These are phyloP conservation scores for Aphanomyces cochlioides DNA, from an alignment of 352 stramenopile species.

Conservation along the genomic window DNA sequence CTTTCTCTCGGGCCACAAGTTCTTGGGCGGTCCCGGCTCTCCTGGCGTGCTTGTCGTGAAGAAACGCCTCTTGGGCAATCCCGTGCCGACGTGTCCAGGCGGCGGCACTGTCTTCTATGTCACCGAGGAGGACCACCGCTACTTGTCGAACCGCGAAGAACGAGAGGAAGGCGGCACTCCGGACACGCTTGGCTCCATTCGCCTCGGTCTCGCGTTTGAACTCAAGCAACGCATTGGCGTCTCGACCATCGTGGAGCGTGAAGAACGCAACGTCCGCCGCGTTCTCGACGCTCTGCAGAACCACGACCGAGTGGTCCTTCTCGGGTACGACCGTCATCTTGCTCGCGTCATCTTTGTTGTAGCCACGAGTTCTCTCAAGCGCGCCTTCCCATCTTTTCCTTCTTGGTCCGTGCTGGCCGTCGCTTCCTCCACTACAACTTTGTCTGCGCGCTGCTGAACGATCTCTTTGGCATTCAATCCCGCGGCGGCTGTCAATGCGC, in stretches of 20 bases:
- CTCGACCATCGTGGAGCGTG: slow-evolving; percentile 50
- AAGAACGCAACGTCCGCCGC: slow-evolving; percentile 40
- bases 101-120: slow-evolving; percentile 55
- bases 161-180: slow-evolving; percentile 95
- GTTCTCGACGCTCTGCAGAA: slow-evolving; percentile 42
- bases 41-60: slow-evolving; percentile 95
- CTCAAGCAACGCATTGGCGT: slow-evolving; percentile 74
- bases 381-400: slow-evolving; percentile 94
- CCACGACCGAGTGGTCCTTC: slow-evolving; percentile 81
- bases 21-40: slow-evolving; percentile 89
- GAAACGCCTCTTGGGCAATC: slow-evolving; percentile 69
- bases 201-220: slow-evolving; percentile 88
- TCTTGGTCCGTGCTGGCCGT: slow-evolving; percentile 84
- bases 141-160: slow-evolving; percentile 85
- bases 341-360: neutral
- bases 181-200: slow-evolving; percentile 91
- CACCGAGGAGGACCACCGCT: slow-evolving; percentile 54
- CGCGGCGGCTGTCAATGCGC: slow-evolving; percentile 92
- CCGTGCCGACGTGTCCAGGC: slow-evolving; percentile 50
- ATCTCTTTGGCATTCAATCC: slow-evolving; percentile 96
- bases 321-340: slow-evolving; percentile 59
- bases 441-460: slow-evolving; percentile 95
- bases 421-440: slow-evolving; percentile 98
- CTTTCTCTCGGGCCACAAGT: slow-evolving; percentile 96
- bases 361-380: slow-evolving; percentile 33